These are phyloP conservation scores for Saccharomycopsis fodiens DNA, from an alignment of 805 yeast species.

Conservation along the genomic window DNA sequence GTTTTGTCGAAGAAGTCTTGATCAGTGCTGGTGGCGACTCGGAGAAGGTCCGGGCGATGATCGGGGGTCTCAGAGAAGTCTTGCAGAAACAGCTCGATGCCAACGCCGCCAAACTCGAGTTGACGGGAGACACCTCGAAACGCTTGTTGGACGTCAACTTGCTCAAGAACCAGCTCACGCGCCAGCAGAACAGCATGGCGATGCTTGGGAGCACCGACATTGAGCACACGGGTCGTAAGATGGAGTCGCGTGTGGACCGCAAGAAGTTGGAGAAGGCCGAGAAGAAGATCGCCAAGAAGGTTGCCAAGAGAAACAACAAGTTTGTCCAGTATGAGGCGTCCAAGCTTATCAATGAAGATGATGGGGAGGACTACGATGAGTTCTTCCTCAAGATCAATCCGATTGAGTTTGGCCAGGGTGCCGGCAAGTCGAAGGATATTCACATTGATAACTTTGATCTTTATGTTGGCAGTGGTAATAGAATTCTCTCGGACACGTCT, in stretches of 20 bases:
- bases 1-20: slow-evolving; percentile 57
- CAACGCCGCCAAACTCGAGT: slow-evolving; percentile 63
- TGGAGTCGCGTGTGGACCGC: slow-evolving; percentile 92
- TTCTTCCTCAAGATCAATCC: slow-evolving; percentile 96
- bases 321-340: slow-evolving; percentile 93
- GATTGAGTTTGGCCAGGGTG: slow-evolving; percentile 76
- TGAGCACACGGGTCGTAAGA: slow-evolving; percentile 84
- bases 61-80: slow-evolving; percentile 38
- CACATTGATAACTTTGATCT: slow-evolving; percentile 88
- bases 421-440: slow-evolving; percentile 97
- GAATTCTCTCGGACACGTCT: slow-evolving; percentile 84
- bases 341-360: slow-evolving; percentile 60
- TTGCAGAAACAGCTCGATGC: slow-evolving; percentile 49
- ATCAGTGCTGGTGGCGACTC: slow-evolving; percentile 76
- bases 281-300: slow-evolving; percentile 93
- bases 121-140: slow-evolving; percentile 84
- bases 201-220: slow-evolving; percentile 77
- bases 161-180: slow-evolving; percentile 48
- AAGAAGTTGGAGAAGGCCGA: slow-evolving; percentile 97
- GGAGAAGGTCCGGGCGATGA: slow-evolving; percentile 44
- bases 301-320: slow-evolving; percentile 77
- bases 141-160: slow-evolving; percentile 76
- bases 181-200: slow-evolving; percentile 73
- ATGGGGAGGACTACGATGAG: slow-evolving; percentile 76
- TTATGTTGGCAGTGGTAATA: slow-evolving; percentile 91